Percentiles rank a stretch among this genome's conserved stretches.
Conservation (phyloP, 2,329 filamentous ascomycete genomes). For the Sphaerulina populicola region DNA sequence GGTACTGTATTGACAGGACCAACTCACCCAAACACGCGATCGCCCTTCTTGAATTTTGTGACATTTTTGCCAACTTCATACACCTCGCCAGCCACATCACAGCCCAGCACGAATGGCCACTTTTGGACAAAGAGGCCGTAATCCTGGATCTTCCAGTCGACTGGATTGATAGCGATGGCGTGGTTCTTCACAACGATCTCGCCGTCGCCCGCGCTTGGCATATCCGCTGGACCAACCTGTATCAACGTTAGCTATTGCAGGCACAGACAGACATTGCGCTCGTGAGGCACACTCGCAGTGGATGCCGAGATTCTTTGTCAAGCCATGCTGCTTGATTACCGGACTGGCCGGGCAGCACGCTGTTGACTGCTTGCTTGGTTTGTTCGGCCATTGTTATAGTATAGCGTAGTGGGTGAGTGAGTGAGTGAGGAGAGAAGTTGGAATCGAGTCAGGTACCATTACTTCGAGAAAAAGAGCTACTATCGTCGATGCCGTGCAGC, state of each 20-base stretch:
- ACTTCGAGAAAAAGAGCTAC: not conserved
- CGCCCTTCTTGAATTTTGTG: slow-evolving; percentile 31
- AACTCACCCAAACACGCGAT: slow-evolving; percentile 31
- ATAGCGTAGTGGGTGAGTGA: not conserved
- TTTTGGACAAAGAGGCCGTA: slow-evolving; percentile 28
- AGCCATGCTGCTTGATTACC: slow-evolving; percentile 29
- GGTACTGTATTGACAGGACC: not conserved
- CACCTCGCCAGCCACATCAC: slow-evolving; percentile 35
- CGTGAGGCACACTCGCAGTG: slow-evolving; percentile 4
- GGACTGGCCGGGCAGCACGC: not conserved
- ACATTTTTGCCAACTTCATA: slow-evolving; percentile 32
- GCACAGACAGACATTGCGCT: not conserved
- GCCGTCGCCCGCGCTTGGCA: slow-evolving; percentile 29
- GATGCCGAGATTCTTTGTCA: slow-evolving; percentile 17
- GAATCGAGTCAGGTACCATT: not conserved
- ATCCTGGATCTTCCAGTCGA: slow-evolving; percentile 35
- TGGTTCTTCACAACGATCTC: slow-evolving; percentile 33
- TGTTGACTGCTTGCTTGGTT: not conserved
- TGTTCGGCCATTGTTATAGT: not conserved
- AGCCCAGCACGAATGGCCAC: slow-evolving; percentile 33
- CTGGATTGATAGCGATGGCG: slow-evolving; percentile 35
- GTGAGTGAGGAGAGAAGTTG: not conserved
- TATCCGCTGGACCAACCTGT: slow-evolving; percentile 26
- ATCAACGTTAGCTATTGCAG: not conserved
- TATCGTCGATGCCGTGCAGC: not conserved